These are phyloP conservation scores for Russula brevipes DNA, from an alignment of 768 basidiomycete species.

Conservation along the genomic window DNA sequence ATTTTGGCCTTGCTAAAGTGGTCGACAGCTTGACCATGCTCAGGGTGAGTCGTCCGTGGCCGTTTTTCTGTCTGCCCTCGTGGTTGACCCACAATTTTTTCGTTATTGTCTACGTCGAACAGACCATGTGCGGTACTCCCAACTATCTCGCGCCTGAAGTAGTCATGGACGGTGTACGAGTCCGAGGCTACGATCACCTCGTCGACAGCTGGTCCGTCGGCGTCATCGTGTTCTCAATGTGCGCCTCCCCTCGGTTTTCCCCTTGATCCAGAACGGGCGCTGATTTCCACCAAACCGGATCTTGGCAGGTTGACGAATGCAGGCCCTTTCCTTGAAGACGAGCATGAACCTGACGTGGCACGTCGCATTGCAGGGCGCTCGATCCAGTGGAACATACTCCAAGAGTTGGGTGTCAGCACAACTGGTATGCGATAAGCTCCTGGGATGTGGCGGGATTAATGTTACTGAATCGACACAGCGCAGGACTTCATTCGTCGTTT, in stretches of 20 bases:
- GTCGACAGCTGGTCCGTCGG: conserved; percentile 98
- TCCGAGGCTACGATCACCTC: conserved; percentile 74
- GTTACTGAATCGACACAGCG: conserved; percentile 36
- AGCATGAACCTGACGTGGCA: not conserved
- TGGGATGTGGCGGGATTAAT: not conserved
- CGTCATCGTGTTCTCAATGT: conserved; percentile 92
- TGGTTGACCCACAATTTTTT: not conserved
- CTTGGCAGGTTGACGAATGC: conserved; percentile 1
- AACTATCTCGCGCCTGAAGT: conserved; percentile 93
- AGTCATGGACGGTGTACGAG: conserved; percentile 51
- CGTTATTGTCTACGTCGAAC: not conserved
- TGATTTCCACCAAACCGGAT: not conserved
- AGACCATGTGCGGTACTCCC: conserved; percentile 97
- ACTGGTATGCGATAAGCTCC: conserved; percentile 39
- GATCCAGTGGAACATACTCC: conserved; percentile 17
- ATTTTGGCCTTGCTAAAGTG: conserved; percentile 95
- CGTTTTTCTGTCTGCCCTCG: not conserved
- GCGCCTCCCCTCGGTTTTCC: conserved; percentile 27
- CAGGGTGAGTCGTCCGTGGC: conserved; percentile 42
- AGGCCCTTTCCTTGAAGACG: conserved; percentile 17
- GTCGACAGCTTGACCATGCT: conserved; percentile 75
- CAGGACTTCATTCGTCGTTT: conserved; percentile 62
- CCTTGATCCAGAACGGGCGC: not conserved
- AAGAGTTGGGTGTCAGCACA: conserved; percentile 28
- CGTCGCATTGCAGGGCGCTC: conserved; percentile 21